These are phyloP conservation scores for Dictyophora rubrovolvata DNA, from an alignment of 768 basidiomycete genomes.

Conservation along the genomic window DNA sequence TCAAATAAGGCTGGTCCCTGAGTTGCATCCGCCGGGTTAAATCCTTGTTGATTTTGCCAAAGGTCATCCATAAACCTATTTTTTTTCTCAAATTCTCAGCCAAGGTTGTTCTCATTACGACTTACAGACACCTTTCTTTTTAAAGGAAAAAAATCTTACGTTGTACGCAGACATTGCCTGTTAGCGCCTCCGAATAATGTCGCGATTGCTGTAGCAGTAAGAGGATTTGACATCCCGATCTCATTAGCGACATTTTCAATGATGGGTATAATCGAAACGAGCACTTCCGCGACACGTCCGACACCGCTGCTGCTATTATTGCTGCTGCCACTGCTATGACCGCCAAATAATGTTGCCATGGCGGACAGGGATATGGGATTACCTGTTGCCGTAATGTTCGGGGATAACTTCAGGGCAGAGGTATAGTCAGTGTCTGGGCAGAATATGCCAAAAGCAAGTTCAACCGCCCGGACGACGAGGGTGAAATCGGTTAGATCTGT, in stretches of 20 bases:
- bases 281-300: conserved; percentile 5
- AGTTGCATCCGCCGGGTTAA: conserved; percentile 62
- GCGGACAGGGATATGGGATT: conserved; percentile 17
- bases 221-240: conserved; percentile 17
- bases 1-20: conserved; percentile 68
- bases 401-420: background rate
- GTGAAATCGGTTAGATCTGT: conserved; percentile 66
- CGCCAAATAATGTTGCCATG: background rate
- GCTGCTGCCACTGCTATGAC: background rate
- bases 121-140: background rate
- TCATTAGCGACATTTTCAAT: conserved; percentile 19
- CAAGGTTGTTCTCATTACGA: background rate
- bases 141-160: conserved; percentile 18
- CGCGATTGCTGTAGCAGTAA: conserved; percentile 14
- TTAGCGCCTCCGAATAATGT: conserved; percentile 11
- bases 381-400: conserved; percentile 8
- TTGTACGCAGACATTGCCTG: conserved; percentile 26
- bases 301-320: background rate
- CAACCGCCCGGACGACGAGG: conserved; percentile 52
- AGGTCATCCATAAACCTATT: conserved; percentile 70
- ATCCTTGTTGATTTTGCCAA: conserved; percentile 61
- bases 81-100: background rate
- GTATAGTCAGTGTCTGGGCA: conserved; percentile 3
- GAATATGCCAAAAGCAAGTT: conserved; percentile 46
- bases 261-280: conserved; percentile 1